Percentiles rank a stretch among this genome's conserved stretches.
Evolutionary conservation across 768 basidiomycete genomes (phyloP).

Genomic region (Boletus rubropictus): DNA sequence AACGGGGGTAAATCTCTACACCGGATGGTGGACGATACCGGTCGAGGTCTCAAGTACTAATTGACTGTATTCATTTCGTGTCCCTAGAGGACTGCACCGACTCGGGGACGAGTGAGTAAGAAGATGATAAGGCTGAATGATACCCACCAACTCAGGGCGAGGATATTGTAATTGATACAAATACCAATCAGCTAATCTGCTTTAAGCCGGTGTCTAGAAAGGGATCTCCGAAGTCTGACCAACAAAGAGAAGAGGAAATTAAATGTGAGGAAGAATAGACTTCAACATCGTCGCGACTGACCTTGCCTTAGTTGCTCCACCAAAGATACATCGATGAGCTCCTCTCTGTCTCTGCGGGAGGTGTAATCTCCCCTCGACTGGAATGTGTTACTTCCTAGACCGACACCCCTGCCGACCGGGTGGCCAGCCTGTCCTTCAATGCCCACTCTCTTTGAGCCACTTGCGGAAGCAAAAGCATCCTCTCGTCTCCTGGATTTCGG

Average conservation of each 20-base stretch:
- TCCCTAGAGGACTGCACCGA: background rate
- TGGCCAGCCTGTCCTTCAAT: conserved; percentile 21
- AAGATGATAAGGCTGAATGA: background rate
- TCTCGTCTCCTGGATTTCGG: conserved; percentile 47
- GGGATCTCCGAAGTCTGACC: conserved; percentile 51
- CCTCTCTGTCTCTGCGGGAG: conserved; percentile 51
- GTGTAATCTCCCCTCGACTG: conserved; percentile 33
- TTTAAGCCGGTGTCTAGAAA: conserved; percentile 38
- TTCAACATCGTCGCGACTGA: conserved; percentile 15
- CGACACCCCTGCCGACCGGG: conserved; percentile 3
- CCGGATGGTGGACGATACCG: background rate
- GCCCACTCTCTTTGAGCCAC: conserved; percentile 20
- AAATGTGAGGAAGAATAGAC: conserved; percentile 1
- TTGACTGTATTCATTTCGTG: background rate
- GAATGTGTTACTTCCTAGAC: conserved; percentile 15
- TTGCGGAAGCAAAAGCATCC: conserved; percentile 29
- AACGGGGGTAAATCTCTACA: background rate
- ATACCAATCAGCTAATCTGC: conserved; percentile 17
- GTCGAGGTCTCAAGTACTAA: background rate
- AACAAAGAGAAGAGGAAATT: background rate
- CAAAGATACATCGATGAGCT: conserved; percentile 44
- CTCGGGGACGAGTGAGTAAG: conserved; percentile 3
- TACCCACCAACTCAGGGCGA: conserved; percentile 7
- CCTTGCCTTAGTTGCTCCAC: conserved; percentile 55
- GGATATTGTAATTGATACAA: background rate